These are phyloP conservation scores for Macroventuria anomochaeta DNA, from an alignment of 2,329 filamentous ascomycete species.

Conservation along the genomic window DNA sequence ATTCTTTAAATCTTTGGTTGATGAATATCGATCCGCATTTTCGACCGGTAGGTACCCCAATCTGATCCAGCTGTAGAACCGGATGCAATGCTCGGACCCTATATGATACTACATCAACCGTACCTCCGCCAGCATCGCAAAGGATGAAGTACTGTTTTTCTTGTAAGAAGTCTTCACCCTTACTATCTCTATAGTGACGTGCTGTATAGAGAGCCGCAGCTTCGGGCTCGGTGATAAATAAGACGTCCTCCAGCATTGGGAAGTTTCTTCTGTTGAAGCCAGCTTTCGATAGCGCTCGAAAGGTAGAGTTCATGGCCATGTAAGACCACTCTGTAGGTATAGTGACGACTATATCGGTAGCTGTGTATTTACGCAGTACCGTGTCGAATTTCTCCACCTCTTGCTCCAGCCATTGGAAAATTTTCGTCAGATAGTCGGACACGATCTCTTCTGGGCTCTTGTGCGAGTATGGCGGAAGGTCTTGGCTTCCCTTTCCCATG, in stretches of 20 bases:
- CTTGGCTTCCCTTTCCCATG: slow-evolving; percentile 5
- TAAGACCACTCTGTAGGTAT: slow-evolving; percentile 37
- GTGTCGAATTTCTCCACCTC: slow-evolving; percentile 18
- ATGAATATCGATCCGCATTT: slow-evolving; percentile 38
- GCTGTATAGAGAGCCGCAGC: slow-evolving; percentile 40
- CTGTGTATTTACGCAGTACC: slow-evolving; percentile 12
- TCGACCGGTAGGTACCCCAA: slow-evolving; percentile 19
- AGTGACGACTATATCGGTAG: slow-evolving; percentile 40
- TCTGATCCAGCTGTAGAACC: slow-evolving; percentile 20
- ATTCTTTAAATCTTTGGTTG: slow-evolving; percentile 31
- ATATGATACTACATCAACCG: slow-evolving; percentile 33
- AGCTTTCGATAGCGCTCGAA: slow-evolving; percentile 31
- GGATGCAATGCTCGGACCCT: slow-evolving; percentile 22
- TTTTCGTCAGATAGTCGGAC: slow-evolving; percentile 34
- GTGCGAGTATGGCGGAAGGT: slow-evolving; percentile 28
- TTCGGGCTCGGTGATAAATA: slow-evolving; percentile 39
- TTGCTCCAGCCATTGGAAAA: slow-evolving; percentile 24
- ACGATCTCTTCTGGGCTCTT: slow-evolving; percentile 38
- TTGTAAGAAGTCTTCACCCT: slow-evolving; percentile 21
- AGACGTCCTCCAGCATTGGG: slow-evolving; percentile 29
- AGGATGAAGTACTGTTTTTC: slow-evolving; percentile 24
- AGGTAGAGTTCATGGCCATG: slow-evolving; percentile 38
- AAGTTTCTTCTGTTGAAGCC: slow-evolving; percentile 37
- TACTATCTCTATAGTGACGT: slow-evolving; percentile 25
- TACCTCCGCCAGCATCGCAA: slow-evolving; percentile 30